phyloP scores from a whole-genome alignment of 192 early-diverging fungal genomes.

The Entrophospora sp. region DNA sequence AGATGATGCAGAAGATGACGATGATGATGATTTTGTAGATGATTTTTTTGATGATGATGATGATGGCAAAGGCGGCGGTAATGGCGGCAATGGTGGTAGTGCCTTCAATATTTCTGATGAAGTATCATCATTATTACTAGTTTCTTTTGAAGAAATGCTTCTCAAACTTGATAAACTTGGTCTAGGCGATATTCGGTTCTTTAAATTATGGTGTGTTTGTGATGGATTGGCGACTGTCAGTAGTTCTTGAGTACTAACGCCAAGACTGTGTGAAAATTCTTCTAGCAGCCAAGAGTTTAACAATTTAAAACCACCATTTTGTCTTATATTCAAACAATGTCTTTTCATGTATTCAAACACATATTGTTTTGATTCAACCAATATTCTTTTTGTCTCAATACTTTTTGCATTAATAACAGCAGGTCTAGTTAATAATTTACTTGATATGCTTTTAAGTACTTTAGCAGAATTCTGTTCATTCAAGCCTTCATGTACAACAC shows the following conservation, averaged over 20 bases:
- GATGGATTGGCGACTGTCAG: too few relatives aligned
- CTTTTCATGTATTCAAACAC: constrained; percentile 19
- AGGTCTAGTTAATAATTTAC: constrained; percentile 15
- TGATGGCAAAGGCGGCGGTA: too few relatives aligned
- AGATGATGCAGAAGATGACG: neutral
- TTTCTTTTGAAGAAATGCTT: too few relatives aligned
- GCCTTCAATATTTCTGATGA: too few relatives aligned
- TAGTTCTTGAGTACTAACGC: neutral
- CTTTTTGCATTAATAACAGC: constrained; percentile 7
- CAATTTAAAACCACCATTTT: constrained; percentile 14
- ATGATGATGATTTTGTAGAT: neutral
- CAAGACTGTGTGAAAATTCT: constrained; percentile 19
- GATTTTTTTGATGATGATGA: neutral
- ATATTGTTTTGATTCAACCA: constrained; percentile 12
- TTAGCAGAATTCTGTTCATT: constrained; percentile 4
- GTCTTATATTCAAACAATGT: constrained; percentile 2
- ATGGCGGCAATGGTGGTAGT: too few relatives aligned
- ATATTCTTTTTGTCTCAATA: constrained; percentile 11
- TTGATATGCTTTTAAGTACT: constrained; percentile 8
- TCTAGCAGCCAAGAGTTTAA: neutral
- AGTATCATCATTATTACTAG: neutral
- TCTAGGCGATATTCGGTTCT: too few relatives aligned
- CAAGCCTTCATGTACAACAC: constrained; percentile 13
- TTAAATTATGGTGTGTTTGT: too few relatives aligned
- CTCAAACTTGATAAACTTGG: too few relatives aligned